A percentile compares a stretch with the other conserved stretches of the same genome.
phyloP scores from a whole-genome alignment of 2,329 filamentous ascomycete species.

The Trichoderma sp. region DNA sequence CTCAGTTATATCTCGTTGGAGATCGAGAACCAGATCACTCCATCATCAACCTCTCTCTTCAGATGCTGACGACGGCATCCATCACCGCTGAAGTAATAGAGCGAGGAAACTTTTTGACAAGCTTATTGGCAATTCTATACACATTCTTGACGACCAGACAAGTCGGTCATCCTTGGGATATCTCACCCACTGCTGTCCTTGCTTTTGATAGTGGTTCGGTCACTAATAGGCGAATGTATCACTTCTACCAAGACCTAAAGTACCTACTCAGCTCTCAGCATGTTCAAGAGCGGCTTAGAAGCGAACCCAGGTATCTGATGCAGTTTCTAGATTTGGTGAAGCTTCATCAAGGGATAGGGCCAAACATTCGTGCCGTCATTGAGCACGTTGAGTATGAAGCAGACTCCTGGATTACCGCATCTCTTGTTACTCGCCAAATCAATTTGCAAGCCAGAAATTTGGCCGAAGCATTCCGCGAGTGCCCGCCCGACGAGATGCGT shows the following conservation, averaged over 20 bases:
- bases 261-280: constrained; percentile 87
- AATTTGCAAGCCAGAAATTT: constrained; percentile 89
- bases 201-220: constrained; percentile 94
- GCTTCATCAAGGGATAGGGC: constrained; percentile 94
- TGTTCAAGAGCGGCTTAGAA: constrained; percentile 81
- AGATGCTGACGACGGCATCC: constrained; percentile 94
- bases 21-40: constrained; percentile 97
- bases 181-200: constrained; percentile 81
- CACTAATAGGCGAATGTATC: constrained; percentile 92
- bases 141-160: constrained; percentile 96
- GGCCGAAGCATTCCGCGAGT: constrained; percentile 78
- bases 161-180: constrained; percentile 89
- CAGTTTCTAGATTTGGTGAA: constrained; percentile 97
- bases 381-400: constrained; percentile 99
- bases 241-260: constrained; percentile 94
- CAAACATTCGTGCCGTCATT: constrained; percentile 84
- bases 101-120: constrained; percentile 92
- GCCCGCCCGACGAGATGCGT: constrained; percentile 62
- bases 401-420: constrained; percentile 96
- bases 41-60: constrained; percentile 94
- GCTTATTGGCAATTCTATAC: constrained; percentile 92
- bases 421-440: constrained; percentile 90
- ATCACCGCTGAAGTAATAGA: constrained; percentile 96
- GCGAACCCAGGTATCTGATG: constrained; percentile 81
- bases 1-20: constrained; percentile 92